These are phyloP conservation scores for Corylus americana DNA, from an alignment of 306 rosid genomes.

Conservation along the genomic window DNA sequence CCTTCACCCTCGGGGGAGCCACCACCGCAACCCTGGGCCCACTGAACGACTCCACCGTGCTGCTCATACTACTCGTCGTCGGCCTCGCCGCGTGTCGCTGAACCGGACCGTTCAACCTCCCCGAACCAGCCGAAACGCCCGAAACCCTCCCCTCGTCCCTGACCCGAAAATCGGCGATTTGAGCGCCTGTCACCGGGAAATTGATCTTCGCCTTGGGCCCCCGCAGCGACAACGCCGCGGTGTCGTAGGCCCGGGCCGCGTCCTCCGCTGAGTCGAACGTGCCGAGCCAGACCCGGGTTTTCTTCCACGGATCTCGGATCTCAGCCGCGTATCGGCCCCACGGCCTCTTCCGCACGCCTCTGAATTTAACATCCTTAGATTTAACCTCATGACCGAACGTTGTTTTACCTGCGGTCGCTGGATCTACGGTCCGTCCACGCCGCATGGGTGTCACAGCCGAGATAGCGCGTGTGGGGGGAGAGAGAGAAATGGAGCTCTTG, in stretches of 20 bases:
- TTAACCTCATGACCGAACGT: conserved; percentile 8
- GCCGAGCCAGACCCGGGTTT: conserved; percentile 87
- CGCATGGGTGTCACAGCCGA: conserved; percentile 43
- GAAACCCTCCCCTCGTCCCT: conserved; percentile 36
- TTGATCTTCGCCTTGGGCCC: conserved; percentile 86
- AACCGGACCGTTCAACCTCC: conserved; percentile 28
- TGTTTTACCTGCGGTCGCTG: conserved; percentile 2
- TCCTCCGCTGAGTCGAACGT: conserved; percentile 82
- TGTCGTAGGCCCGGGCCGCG: conserved; percentile 83
- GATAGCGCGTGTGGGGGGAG: not conserved
- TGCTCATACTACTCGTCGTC: conserved; percentile 81
- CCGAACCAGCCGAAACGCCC: conserved; percentile 39
- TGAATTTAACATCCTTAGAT: conserved; percentile 50
- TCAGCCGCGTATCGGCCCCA: conserved; percentile 97
- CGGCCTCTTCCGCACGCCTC: conserved; percentile 90
- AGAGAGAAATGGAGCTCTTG: not conserved
- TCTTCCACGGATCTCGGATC: conserved; percentile 90
- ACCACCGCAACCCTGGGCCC: conserved; percentile 56
- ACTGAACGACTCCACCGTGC: conserved; percentile 88
- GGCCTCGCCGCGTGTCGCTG: conserved; percentile 34
- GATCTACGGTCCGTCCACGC: conserved; percentile 51
- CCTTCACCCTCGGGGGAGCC: conserved; percentile 12
- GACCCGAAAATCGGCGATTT: conserved; percentile 17
- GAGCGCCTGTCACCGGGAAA: conserved; percentile 44
- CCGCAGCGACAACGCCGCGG: conserved; percentile 72